Percentiles rank a stretch among this genome's conserved stretches.
These are phyloP conservation scores for Peterozyma xylosa DNA, from an alignment of 805 yeast species.

Conservation along the genomic window DNA sequence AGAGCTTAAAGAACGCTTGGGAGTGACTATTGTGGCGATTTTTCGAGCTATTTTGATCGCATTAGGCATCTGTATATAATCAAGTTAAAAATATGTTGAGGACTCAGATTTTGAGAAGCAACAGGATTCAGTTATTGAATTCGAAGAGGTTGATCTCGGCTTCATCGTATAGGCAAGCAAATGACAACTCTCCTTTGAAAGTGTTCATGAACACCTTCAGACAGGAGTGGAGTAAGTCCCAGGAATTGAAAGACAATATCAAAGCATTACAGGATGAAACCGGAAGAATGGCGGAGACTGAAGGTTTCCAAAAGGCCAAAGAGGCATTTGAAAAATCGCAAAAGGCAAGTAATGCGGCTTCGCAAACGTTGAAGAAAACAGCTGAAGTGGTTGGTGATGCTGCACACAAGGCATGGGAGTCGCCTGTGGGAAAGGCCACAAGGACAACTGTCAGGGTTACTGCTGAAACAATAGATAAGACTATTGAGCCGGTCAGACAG, in stretches of 20 bases:
- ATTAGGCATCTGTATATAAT: no score
- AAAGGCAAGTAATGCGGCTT: conserved; percentile 50
- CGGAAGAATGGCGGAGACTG: conserved; percentile 88
- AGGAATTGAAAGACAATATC: conserved; percentile 85
- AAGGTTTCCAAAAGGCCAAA: conserved; percentile 85
- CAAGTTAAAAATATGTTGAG: conserved; percentile 3
- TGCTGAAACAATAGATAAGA: conserved; percentile 80
- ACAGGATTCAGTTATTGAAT: background rate
- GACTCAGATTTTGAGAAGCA: conserved; percentile 1
- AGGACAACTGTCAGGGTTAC: conserved; percentile 75
- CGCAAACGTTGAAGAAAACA: conserved; percentile 73
- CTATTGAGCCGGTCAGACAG: conserved; percentile 87
- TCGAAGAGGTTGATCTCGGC: background rate
- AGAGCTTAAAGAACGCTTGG: no score
- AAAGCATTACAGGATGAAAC: conserved; percentile 95
- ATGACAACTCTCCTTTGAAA: conserved; percentile 72
- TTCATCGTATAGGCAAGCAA: background rate
- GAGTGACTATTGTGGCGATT: no score
- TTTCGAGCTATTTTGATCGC: no score
- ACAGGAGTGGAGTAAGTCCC: conserved; percentile 83
- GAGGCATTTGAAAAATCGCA: conserved; percentile 89
- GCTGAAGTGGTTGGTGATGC: conserved; percentile 91
- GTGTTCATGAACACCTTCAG: conserved; percentile 91
- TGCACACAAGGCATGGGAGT: conserved; percentile 93
- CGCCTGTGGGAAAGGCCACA: conserved; percentile 86